Conservation (phyloP, 176 grass and related monocot species). For the Oryza punctata region DNA sequence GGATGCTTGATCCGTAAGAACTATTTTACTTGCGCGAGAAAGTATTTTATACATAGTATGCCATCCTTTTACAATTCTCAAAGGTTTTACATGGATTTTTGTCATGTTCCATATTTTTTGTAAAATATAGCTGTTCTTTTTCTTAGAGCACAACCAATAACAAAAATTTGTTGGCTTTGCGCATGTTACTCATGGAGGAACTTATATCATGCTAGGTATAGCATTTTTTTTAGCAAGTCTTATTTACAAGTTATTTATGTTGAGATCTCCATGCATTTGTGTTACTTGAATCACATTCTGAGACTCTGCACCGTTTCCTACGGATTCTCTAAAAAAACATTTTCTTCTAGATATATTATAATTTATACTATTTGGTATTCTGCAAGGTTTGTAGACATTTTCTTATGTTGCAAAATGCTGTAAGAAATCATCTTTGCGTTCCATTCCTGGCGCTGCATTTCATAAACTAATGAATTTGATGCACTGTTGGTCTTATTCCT, state of each 20-base stretch:
- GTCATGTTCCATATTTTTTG: not conserved
- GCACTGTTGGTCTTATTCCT: constrained; percentile 5
- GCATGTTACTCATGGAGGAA: not conserved
- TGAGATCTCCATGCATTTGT: not conserved
- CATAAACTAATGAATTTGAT: not conserved
- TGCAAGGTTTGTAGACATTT: not conserved
- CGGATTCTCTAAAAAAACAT: not conserved
- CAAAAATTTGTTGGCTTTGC: not conserved
- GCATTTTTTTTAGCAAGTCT: not conserved
- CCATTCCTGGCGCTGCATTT: not conserved
- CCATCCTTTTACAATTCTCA: not conserved
- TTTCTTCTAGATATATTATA: not conserved
- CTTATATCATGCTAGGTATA: not conserved
- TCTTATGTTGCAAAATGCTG: constrained; percentile 4
- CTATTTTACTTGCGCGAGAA: not conserved
- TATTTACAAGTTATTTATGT: constrained; percentile 12
- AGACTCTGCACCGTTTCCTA: not conserved
- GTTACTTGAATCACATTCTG: no score
- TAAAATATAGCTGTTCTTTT: not conserved
- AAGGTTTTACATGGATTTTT: not conserved
- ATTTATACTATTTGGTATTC: not conserved
- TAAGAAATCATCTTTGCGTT: not conserved
- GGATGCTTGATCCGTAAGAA: constrained; percentile 97
- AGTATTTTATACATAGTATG: not conserved
- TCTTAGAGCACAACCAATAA: not conserved